These are phyloP conservation scores for Cylindrodendrum hubeiense DNA, from an alignment of 2,329 filamentous ascomycete genomes.

Conservation along the genomic window DNA sequence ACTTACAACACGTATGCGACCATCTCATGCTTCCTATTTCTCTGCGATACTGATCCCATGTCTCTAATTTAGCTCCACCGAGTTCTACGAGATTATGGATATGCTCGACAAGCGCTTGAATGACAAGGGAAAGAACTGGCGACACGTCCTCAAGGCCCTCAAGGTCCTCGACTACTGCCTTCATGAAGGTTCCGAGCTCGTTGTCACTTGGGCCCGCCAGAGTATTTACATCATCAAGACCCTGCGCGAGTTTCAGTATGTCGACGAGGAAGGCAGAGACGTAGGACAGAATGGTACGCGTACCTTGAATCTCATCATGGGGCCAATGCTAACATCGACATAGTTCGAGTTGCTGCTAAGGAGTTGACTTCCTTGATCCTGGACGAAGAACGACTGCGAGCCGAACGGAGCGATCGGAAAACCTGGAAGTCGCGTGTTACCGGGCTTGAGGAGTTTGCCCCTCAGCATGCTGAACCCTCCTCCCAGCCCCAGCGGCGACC, in stretches of 20 bases:
- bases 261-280: slow-evolving; percentile 94
- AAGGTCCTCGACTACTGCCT: slow-evolving; percentile 99
- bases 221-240: slow-evolving; percentile 99
- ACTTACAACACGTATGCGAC: slow-evolving; percentile 92
- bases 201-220: slow-evolving; percentile 97
- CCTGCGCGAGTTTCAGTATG: slow-evolving; percentile 94
- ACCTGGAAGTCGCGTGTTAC: slow-evolving; percentile 97
- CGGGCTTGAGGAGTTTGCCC: slow-evolving; percentile 85
- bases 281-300: slow-evolving; percentile 93
- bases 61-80: slow-evolving; percentile 76
- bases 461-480: slow-evolving; percentile 57
- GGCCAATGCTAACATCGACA: slow-evolving; percentile 31
- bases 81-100: slow-evolving; percentile 99
- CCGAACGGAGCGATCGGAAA: slow-evolving; percentile 90
- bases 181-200: slow-evolving; percentile 95
- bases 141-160: slow-evolving; percentile 95
- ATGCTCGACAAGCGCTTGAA: slow-evolving; percentile 99
- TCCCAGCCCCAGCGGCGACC: slow-evolving; percentile 56
- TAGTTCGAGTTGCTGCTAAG: slow-evolving; percentile 95
- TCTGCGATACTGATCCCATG: slow-evolving; percentile 31
- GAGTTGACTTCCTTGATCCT: slow-evolving; percentile 92
- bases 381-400: slow-evolving; percentile 92
- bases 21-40: neutral
- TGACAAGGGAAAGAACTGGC: slow-evolving; percentile 99
- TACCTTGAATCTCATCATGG: neutral